Conservation (phyloP, 129 eudicot species). For the Saussurea involucrata region DNA sequence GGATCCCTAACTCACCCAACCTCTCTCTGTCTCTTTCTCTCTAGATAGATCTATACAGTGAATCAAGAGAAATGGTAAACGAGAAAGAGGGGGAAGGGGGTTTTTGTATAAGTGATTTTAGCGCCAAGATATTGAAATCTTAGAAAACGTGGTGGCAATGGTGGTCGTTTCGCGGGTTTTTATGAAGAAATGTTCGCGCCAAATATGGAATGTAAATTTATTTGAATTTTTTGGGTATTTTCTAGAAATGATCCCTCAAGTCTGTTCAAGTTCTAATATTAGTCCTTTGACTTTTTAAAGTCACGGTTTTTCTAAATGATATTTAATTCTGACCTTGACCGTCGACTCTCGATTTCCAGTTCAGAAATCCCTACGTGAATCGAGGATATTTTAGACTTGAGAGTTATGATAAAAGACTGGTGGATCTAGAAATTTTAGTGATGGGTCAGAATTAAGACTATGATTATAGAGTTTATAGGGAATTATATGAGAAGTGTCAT, state of each 20-base stretch:
- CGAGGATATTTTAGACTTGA: too few relatives aligned
- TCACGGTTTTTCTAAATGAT: not conserved
- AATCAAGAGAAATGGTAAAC: slow-evolving; percentile 14
- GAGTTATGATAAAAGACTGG: too few relatives aligned
- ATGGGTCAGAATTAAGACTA: too few relatives aligned
- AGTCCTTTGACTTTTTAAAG: not conserved
- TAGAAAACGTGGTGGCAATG: not conserved
- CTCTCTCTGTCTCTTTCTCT: slow-evolving; percentile 8
- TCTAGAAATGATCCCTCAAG: not conserved
- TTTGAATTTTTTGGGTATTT: not conserved
- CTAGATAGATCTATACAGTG: slow-evolving; percentile 1
- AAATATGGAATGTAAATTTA: not conserved
- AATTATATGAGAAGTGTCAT: too few relatives aligned
- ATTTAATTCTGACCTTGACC: not conserved
- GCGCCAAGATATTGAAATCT: slow-evolving; percentile 26
- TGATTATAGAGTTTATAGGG: too few relatives aligned
- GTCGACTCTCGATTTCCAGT: not conserved
- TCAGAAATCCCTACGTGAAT: too few relatives aligned
- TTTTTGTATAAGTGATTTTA: slow-evolving; percentile 21
- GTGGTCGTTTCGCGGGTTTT: slow-evolving; percentile 13
- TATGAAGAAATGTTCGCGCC: slow-evolving; percentile 18
- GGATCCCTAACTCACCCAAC: not conserved
- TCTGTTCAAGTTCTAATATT: not conserved
- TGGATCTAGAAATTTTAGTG: too few relatives aligned
- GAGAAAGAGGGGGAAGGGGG: not conserved